Conservation (phyloP, 768 basidiomycete genomes). For the Auricularia cornea region DNA sequence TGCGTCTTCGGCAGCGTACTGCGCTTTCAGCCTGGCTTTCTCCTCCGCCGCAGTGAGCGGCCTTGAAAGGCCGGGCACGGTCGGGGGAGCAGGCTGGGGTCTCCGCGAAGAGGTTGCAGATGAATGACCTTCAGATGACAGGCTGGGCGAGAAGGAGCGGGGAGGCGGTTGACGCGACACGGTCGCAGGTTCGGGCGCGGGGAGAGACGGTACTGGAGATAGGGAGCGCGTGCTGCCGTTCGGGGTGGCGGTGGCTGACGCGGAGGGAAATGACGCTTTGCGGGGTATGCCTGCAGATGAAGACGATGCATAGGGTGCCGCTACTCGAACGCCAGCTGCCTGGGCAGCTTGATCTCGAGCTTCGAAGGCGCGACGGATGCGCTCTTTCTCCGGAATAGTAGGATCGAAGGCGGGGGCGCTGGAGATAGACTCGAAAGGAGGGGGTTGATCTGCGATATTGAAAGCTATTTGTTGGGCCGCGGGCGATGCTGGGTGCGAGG, state of each 20-base stretch:
- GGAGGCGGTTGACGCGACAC: conserved; percentile 22
- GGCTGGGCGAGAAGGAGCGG: neutral
- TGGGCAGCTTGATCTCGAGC: conserved; percentile 11
- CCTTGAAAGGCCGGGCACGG: neutral
- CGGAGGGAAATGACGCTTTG: too few species aligned
- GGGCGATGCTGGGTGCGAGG: conserved; percentile 10
- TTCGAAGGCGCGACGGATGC: conserved; percentile 9
- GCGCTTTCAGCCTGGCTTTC: conserved; percentile 59
- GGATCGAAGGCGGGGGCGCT: neutral
- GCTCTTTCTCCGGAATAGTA: conserved; percentile 10
- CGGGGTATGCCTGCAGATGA: conserved; percentile 15
- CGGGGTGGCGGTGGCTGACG: conserved; percentile 11
- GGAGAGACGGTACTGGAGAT: neutral
- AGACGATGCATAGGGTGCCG: conserved; percentile 7
- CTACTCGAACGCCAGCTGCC: conserved; percentile 21
- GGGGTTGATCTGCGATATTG: neutral
- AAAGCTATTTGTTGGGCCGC: conserved; percentile 15
- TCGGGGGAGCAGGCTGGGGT: conserved; percentile 15
- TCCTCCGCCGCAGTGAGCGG: conserved; percentile 67
- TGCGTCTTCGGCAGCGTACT: conserved; percentile 50
- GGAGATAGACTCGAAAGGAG: neutral
- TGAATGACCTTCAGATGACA: conserved; percentile 1
- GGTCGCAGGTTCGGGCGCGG: neutral
- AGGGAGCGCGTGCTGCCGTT: conserved; percentile 22
- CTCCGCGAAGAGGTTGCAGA: conserved; percentile 17